These are phyloP conservation scores for Phoma herbarum DNA, from an alignment of 2,329 filamentous ascomycete species.

Conservation along the genomic window DNA sequence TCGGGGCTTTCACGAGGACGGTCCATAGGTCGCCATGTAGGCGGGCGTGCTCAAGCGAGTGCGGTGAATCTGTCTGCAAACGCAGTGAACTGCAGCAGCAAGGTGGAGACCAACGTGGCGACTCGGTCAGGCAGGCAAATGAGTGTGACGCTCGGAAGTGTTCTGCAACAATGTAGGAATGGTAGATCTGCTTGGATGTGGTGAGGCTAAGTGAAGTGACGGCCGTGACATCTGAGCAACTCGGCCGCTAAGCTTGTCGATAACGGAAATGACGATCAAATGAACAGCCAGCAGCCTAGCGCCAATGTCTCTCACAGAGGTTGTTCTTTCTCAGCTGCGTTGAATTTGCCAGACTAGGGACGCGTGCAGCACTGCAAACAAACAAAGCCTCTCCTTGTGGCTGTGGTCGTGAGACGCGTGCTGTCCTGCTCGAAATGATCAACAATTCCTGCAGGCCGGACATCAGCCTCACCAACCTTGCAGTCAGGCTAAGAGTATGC, in stretches of 20 bases:
- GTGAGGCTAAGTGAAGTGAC: slow-evolving; percentile 12
- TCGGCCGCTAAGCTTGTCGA: slow-evolving; percentile 21
- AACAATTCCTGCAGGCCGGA: slow-evolving; percentile 10
- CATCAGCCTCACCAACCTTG: slow-evolving; percentile 15
- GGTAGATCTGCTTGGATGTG: slow-evolving; percentile 9
- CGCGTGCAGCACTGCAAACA: neutral
- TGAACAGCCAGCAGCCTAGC: slow-evolving; percentile 1
- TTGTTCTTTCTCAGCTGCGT: neutral
- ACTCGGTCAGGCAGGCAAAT: slow-evolving; percentile 14
- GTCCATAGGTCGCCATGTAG: slow-evolving; percentile 50
- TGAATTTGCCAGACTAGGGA: neutral
- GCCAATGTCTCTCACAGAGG: slow-evolving; percentile 3
- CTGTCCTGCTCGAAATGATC: neutral
- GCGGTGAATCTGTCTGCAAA: slow-evolving; percentile 34
- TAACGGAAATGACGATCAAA: slow-evolving; percentile 7
- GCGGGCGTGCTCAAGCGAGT: slow-evolving; percentile 48
- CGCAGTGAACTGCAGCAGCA: slow-evolving; percentile 22
- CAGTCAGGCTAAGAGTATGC: neutral
- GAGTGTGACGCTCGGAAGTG: slow-evolving; percentile 17
- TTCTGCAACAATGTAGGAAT: slow-evolving; percentile 25
- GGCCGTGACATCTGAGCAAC: slow-evolving; percentile 14
- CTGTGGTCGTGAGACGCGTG: slow-evolving; percentile 4
- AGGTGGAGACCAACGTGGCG: slow-evolving; percentile 12
- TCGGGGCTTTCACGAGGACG: slow-evolving; percentile 39
- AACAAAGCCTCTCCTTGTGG: neutral